Evolutionary conservation across 1,139 yeast species (phyloP).

Genomic region (Magnusiomyces tetraspermus): DNA sequence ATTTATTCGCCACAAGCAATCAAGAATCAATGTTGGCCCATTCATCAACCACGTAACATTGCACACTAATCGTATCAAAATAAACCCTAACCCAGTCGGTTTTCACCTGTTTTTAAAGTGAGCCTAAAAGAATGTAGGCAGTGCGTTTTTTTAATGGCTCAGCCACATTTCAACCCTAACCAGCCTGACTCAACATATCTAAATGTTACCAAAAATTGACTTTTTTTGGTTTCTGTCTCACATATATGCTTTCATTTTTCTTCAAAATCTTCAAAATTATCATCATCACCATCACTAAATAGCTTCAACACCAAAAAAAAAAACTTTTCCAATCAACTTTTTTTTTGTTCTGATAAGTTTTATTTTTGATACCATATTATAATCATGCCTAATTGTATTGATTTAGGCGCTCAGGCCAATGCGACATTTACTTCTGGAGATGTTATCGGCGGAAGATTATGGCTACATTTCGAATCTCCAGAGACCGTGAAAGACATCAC

Average conservation of each 20-base stretch:
- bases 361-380: neutral
- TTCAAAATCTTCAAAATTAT: no score
- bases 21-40: no score
- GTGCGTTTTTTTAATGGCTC: no score
- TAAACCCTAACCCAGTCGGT: conserved; percentile 14
- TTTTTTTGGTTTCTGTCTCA: no score
- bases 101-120: no score
- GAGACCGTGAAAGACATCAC: conserved; percentile 11
- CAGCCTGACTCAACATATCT: no score
- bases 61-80: conserved; percentile 30
- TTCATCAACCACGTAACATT: neutral
- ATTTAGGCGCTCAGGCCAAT: neutral
- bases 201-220: no score
- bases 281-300: neutral
- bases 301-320: no score
- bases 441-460: conserved; percentile 8
- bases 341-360: neutral
- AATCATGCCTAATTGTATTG: neutral
- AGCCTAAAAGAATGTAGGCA: no score
- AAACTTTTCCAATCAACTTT: neutral
- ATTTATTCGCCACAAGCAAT: neutral
- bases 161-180: no score
- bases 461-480: conserved; percentile 5
- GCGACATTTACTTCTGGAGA: conserved; percentile 13
- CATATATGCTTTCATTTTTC: no score